A percentile compares a stretch with the other conserved stretches of the same genome.
Evolutionary conservation across 2,329 filamentous ascomycete genomes (phyloP).

Genomic region (Tolypocladium ovalisporum): DNA sequence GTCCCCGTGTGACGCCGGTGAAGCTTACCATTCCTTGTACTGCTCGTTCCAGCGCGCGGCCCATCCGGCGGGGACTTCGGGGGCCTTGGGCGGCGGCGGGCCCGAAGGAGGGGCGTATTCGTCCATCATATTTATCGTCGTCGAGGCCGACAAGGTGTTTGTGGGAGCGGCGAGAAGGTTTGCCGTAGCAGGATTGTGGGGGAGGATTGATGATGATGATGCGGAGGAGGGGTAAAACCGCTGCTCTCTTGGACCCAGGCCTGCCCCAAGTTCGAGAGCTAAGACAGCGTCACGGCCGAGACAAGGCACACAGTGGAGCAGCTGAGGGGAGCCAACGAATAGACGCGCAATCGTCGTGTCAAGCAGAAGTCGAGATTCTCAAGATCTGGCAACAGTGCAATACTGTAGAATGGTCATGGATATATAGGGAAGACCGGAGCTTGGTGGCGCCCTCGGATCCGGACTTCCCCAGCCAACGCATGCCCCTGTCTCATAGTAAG

Average conservation of each 20-base stretch:
- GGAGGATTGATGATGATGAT: neutral
- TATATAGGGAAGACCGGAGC: neutral
- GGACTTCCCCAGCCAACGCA: neutral
- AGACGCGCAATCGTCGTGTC: neutral
- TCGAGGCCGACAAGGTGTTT: neutral
- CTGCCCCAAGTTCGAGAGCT: neutral
- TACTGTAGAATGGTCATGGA: neutral
- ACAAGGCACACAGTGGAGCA: neutral
- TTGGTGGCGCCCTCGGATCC: neutral
- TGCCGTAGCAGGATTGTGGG: neutral
- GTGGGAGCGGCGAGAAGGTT: neutral
- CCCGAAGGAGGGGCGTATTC: conserved; percentile 43
- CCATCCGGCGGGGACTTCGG: conserved; percentile 60
- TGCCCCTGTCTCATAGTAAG: neutral
- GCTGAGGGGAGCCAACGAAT: neutral
- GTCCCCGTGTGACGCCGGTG: neutral
- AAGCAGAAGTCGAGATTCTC: neutral
- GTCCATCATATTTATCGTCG: conserved; percentile 26
- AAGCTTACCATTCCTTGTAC: conserved; percentile 66
- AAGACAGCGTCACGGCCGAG: neutral
- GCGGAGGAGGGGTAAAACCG: neutral
- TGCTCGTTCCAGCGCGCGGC: conserved; percentile 76
- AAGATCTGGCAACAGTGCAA: neutral
- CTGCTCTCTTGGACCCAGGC: neutral
- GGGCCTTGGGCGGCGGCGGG: conserved; percentile 48